A percentile compares a stretch with the other conserved stretches of the same genome.
Conservation (phyloP, 1,284 basidiomycete species). For the Cryptococcus hybrid region DNA sequence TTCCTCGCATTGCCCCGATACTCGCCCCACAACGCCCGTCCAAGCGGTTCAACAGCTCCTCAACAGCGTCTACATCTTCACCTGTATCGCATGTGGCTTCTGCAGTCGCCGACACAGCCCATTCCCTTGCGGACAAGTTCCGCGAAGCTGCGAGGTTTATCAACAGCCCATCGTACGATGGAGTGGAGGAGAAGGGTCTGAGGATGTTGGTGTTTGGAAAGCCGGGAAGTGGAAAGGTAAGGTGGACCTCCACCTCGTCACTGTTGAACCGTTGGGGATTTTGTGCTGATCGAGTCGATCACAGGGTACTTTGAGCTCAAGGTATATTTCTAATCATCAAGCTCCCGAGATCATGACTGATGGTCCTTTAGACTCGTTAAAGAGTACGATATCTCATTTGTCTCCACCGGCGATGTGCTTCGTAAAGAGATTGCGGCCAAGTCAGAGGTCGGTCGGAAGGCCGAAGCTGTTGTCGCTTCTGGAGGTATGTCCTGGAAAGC, state of each 20-base stretch:
- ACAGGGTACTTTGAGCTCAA: slow-evolving; percentile 42
- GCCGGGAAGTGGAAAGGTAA: slow-evolving; percentile 48
- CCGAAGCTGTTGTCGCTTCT: slow-evolving; percentile 43
- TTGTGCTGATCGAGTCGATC: background rate
- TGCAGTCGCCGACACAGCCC: slow-evolving; percentile 17
- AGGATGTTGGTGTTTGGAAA: slow-evolving; percentile 51
- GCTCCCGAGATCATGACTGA: background rate
- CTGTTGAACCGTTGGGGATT: background rate
- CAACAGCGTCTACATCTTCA: slow-evolving; percentile 1
- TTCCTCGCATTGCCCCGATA: no score
- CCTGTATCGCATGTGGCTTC: slow-evolving; percentile 3
- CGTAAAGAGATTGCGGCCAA: slow-evolving; percentile 48
- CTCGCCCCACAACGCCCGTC: background rate
- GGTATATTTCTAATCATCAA: slow-evolving; percentile 15
- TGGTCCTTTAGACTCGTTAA: slow-evolving; percentile 36
- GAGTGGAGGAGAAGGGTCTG: slow-evolving; percentile 30
- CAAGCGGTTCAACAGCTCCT: background rate
- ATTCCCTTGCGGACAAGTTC: slow-evolving; percentile 17
- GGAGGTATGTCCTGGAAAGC: slow-evolving; percentile 35
- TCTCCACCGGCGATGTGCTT: slow-evolving; percentile 50
- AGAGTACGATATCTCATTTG: slow-evolving; percentile 48
- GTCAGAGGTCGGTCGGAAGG: slow-evolving; percentile 41
- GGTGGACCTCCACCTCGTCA: slow-evolving; percentile 6
- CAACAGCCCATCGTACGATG: slow-evolving; percentile 23
- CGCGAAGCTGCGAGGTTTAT: slow-evolving; percentile 14